Base-by-base conservation (phyloP, 2,329 filamentous ascomycete genomes). In the Ophiostoma triangulosporum region DNA sequence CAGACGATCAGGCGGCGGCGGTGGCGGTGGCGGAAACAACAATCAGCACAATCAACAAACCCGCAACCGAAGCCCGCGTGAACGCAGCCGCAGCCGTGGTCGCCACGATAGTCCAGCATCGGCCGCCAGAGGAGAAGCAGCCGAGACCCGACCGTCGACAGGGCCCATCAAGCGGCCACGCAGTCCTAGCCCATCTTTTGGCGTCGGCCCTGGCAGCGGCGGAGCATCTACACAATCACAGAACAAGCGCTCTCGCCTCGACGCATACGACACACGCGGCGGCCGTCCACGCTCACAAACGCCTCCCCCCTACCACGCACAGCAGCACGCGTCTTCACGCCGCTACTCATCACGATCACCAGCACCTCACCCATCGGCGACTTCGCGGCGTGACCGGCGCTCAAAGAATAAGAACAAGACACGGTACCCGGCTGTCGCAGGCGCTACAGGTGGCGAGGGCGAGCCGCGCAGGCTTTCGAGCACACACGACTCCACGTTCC, bases 51-150 rank as follows among this genome's bases (percentile, higher is more conserved):
- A 17, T 14, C 26, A 48, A 8, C 26, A 22, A 7, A 45, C n/a
- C 48, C 49, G 32, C 45, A 50, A 63, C 65, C 26, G 26, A 15
- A 7, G 54, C 59, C 57, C 53, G 65, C 61, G 49, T 38, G 62
- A 54, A 58, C 64, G 59, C 63, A 65, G 48, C 48, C 31, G 32
- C 31, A 35, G 45, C 45, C 45, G 45, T 7, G 27, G 43, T 31
- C 27, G 29, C 4, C 46, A 48, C 46, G 27, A 14, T 9, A 48
- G 26, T 2, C 38, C 38, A 26, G 26, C 38, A 45, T 26, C 12
- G 12, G 8, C 20, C 11, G 2, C 26, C 26, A 12, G 3, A 33
- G 46, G 26, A 33, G 46, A 31, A 14, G 46, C n/a, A 24, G 6
- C 29, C 27, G 46, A 48, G n/a, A 22, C 46, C 29, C 27, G 46